Conservation (phyloP, 805 yeast genomes). For the Vanderwaltozyma yarrowii region DNA sequence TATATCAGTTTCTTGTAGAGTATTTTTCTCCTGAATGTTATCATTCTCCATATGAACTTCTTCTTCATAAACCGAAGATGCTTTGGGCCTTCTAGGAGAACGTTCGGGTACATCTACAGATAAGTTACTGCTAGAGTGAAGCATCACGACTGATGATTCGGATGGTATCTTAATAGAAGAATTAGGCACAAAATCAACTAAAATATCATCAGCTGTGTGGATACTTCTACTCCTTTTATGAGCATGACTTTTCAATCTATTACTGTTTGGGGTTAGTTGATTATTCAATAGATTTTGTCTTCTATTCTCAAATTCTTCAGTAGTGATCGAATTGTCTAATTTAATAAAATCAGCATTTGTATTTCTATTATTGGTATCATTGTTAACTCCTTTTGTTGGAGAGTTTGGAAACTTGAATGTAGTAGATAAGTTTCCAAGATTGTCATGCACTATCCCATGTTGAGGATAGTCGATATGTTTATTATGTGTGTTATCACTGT, state of each 20-base stretch:
- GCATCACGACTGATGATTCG: too few relatives aligned
- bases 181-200: too few relatives aligned
- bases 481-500: too few relatives aligned
- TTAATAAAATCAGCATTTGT: constrained; percentile 13
- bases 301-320: constrained; percentile 13
- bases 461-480: too few relatives aligned
- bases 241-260: constrained; percentile 8
- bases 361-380: neutral
- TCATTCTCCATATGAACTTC: too few relatives aligned
- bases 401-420: constrained; percentile 14
- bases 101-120: constrained; percentile 8
- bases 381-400: neutral
- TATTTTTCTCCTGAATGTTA: too few relatives aligned
- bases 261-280: constrained; percentile 5
- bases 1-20: too few relatives aligned
- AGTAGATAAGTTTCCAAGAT: constrained; percentile 1
- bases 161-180: too few relatives aligned
- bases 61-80: neutral
- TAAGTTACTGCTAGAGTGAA: too few relatives aligned
- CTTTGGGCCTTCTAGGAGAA: constrained; percentile 12
- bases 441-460: too few relatives aligned
- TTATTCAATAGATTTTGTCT: constrained; percentile 12
- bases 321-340: constrained; percentile 6
- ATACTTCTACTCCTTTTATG: constrained; percentile 26
- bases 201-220: constrained; percentile 16